A percentile compares a stretch with the other conserved stretches of the same genome.
phyloP scores from a whole-genome alignment of 2,329 filamentous ascomycete genomes.

The Alternaria alternata region DNA sequence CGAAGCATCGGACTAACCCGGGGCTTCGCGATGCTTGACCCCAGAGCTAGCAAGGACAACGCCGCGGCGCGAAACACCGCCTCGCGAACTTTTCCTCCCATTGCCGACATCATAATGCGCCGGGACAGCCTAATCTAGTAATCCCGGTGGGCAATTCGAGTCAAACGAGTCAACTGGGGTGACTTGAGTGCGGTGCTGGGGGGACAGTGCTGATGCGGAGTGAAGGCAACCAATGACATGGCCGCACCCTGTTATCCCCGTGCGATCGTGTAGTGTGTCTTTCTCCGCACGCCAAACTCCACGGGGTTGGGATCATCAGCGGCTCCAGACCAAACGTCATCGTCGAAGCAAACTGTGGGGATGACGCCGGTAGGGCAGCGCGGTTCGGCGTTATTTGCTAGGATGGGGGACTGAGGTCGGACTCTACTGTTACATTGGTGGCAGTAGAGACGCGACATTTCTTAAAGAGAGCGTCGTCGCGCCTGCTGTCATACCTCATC shows the following conservation, averaged over 20 bases:
- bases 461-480: slow-evolving; percentile 13
- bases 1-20: slow-evolving; percentile 12
- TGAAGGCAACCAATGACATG: slow-evolving; percentile 5
- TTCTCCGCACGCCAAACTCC: slow-evolving; percentile 29
- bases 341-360: slow-evolving; percentile 14
- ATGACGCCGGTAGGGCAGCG: slow-evolving; percentile 19
- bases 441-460: slow-evolving; percentile 2
- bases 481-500: slow-evolving; percentile 1
- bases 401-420: slow-evolving; percentile 10
- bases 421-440: slow-evolving; percentile 15
- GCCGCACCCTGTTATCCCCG: slow-evolving; percentile 5
- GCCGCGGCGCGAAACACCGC: slow-evolving; percentile 1
- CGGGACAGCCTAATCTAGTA: slow-evolving; percentile 8
- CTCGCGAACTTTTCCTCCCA: slow-evolving; percentile 1
- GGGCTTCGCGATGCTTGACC: slow-evolving; percentile 8
- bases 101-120: slow-evolving; percentile 13
- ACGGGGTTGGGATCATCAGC: slow-evolving; percentile 18
- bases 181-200: background rate
- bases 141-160: background rate
- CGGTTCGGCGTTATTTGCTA: slow-evolving; percentile 10
- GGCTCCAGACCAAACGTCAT: slow-evolving; percentile 29
- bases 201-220: background rate
- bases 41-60: background rate
- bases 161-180: background rate
- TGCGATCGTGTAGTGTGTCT: slow-evolving; percentile 10